Evolutionary conservation across 345 rosid species (phyloP).

Genomic region (Kandelia obovata): DNA sequence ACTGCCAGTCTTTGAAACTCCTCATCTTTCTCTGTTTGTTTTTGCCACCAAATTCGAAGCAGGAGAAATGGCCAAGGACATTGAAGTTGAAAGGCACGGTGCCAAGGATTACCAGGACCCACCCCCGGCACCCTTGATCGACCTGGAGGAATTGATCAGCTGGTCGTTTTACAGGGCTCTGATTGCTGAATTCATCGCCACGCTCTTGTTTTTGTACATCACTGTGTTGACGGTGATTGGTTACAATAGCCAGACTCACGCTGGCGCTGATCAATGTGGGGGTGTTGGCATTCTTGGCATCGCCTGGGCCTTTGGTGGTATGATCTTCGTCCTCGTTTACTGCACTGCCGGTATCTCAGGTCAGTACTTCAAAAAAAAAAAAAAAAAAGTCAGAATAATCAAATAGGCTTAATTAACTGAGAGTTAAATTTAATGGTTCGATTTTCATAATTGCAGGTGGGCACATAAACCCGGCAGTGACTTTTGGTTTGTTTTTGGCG

Average conservation of each 20-base stretch:
- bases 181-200: constrained; percentile 46
- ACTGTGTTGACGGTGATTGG: constrained; percentile 44
- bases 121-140: constrained; percentile 42
- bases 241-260: constrained; percentile 34
- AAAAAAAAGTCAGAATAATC: too few species aligned
- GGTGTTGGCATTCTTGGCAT: constrained; percentile 45
- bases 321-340: constrained; percentile 47
- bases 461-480: constrained; percentile 45
- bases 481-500: constrained; percentile 41
- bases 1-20: too few species aligned
- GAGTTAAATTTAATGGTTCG: too few species aligned
- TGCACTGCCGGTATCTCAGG: constrained; percentile 50
- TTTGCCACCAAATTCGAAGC: background rate
- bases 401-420: background rate
- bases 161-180: constrained; percentile 45
- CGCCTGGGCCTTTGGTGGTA: constrained; percentile 50
- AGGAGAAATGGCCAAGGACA: constrained; percentile 30
- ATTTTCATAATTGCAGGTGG: constrained; percentile 27
- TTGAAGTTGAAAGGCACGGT: constrained; percentile 19
- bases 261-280: constrained; percentile 24
- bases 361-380: background rate
- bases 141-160: constrained; percentile 31
- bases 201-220: constrained; percentile 39
- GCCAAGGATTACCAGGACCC: constrained; percentile 46
- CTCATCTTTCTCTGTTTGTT: background rate